phyloP scores from a whole-genome alignment of 805 yeast genomes.

The Lipomyces anomalus region DNA sequence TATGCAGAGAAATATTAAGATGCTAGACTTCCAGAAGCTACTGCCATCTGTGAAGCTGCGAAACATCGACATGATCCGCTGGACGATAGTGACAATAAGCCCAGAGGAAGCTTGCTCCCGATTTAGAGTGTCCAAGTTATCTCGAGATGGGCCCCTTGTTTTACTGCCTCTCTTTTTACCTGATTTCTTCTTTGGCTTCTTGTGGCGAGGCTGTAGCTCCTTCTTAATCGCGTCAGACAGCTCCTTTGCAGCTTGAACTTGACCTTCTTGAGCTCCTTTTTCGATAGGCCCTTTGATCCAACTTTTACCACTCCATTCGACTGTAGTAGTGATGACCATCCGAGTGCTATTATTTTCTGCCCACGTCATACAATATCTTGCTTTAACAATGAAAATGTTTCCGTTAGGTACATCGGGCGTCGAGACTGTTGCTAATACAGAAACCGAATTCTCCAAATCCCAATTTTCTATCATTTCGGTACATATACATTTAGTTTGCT shows the following conservation, averaged over 20 bases:
- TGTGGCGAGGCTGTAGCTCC: conserved; percentile 15
- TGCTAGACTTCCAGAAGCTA: conserved; percentile 10
- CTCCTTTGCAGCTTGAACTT: conserved; percentile 53
- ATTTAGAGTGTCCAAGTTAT: no score
- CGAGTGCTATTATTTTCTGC: conserved; percentile 54
- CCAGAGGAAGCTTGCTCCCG: not conserved
- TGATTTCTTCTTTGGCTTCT: conserved; percentile 4
- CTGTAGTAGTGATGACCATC: conserved; percentile 59
- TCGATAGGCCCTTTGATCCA: conserved; percentile 89
- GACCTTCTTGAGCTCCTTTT: conserved; percentile 77
- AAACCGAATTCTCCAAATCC: conserved; percentile 51
- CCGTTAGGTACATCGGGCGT: conserved; percentile 98
- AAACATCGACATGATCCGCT: not conserved
- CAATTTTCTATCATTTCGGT: conserved; percentile 56
- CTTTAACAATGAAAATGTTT: conserved; percentile 64
- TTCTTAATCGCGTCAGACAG: conserved; percentile 39
- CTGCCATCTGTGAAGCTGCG: conserved; percentile 8
- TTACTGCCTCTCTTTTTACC: conserved; percentile 14
- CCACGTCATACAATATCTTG: conserved; percentile 74
- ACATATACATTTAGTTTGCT: conserved; percentile 72
- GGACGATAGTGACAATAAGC: not conserved
- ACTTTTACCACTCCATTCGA: conserved; percentile 85
- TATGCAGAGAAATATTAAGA: conserved; percentile 1
- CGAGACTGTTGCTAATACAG: conserved; percentile 54
- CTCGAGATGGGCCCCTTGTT: conserved; percentile 1